phyloP scores from a whole-genome alignment of 768 basidiomycete genomes.

The Mrakia blollopis region DNA sequence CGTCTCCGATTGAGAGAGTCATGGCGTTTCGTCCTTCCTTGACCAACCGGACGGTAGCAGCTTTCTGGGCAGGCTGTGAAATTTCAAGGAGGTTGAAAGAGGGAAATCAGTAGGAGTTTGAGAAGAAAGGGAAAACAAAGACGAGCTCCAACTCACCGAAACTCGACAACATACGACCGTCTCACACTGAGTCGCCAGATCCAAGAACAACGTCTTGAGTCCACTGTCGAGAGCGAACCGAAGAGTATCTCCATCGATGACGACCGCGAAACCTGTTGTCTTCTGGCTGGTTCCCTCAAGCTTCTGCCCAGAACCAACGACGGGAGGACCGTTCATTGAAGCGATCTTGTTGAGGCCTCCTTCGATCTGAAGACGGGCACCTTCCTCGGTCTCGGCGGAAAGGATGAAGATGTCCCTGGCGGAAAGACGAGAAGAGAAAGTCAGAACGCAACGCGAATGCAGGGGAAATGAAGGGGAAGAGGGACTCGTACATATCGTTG shows the following conservation, averaged over 20 bases:
- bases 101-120: not conserved
- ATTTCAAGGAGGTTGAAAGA: not conserved
- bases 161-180: slow-evolving; percentile 98
- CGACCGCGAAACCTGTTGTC: slow-evolving; percentile 74
- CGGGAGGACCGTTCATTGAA: slow-evolving; percentile 70
- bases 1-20: slow-evolving; percentile 92
- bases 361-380: slow-evolving; percentile 71
- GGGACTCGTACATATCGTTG: slow-evolving; percentile 68
- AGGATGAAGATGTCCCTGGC: slow-evolving; percentile 88
- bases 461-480: not conserved
- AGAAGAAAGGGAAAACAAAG: not conserved
- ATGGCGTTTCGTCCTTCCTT: slow-evolving; percentile 79
- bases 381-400: slow-evolving; percentile 70
- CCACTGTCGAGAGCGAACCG: slow-evolving; percentile 69
- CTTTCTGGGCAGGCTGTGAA: slow-evolving; percentile 77
- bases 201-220: slow-evolving; percentile 80
- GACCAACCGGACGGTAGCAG: slow-evolving; percentile 90
- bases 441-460: not conserved
- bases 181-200: slow-evolving; percentile 89
- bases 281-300: not conserved
- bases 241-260: slow-evolving; percentile 93
- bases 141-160: slow-evolving; percentile 46
- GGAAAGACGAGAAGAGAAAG: not conserved
- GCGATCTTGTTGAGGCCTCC: slow-evolving; percentile 91
- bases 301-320: slow-evolving; percentile 41